These are phyloP conservation scores for Macrolepiota albuminosa DNA, from an alignment of 768 basidiomycete genomes.

Conservation along the genomic window DNA sequence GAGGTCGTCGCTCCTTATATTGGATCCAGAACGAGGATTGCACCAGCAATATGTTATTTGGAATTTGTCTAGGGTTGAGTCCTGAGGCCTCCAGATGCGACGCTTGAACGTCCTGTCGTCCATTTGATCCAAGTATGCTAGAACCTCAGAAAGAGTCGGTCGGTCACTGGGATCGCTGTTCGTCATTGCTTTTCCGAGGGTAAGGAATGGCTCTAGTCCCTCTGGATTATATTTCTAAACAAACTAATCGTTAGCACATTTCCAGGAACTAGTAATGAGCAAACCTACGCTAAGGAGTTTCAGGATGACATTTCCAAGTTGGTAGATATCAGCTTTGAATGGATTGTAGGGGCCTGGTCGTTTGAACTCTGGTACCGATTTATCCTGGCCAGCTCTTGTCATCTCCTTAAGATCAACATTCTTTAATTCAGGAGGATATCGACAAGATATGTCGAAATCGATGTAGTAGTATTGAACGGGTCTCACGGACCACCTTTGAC, in stretches of 20 bases:
- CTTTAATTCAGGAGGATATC: background rate
- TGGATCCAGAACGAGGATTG: background rate
- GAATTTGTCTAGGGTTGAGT: background rate
- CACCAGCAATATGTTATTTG: background rate
- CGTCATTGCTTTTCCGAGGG: background rate
- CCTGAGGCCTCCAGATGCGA: background rate
- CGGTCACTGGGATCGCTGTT: background rate
- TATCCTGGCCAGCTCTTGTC: constrained; percentile 2
- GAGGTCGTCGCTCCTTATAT: too few relatives aligned
- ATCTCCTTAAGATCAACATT: background rate
- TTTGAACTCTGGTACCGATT: background rate
- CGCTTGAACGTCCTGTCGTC: background rate
- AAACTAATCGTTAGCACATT: too few relatives aligned
- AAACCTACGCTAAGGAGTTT: background rate
- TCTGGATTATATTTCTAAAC: background rate
- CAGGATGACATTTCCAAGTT: background rate
- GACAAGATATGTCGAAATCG: background rate
- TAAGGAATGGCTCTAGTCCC: background rate
- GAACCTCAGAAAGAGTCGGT: background rate
- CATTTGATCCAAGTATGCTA: background rate
- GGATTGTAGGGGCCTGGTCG: background rate
- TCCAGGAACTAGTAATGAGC: background rate
- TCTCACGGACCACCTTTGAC: constrained; percentile 8
- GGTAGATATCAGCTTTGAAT: background rate
- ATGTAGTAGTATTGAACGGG: constrained; percentile 4